Conservation (phyloP, 371 early-diverging fungal species). For the Catenaria anguillulae region DNA sequence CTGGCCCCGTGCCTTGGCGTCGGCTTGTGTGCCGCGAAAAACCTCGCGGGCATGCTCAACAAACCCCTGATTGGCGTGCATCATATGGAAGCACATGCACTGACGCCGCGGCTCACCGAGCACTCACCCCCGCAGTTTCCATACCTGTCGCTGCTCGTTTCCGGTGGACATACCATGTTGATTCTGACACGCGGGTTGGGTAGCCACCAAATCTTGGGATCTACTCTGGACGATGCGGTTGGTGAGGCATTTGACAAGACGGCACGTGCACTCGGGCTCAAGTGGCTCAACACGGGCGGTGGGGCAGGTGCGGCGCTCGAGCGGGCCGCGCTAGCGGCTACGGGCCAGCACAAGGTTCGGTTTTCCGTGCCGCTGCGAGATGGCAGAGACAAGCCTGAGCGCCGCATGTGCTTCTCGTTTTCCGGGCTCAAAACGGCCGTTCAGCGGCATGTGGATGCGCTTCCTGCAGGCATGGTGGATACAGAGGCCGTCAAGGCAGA, state of each 20-base stretch:
- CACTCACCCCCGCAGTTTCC: slow-evolving; percentile 32
- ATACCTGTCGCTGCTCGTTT: slow-evolving; percentile 55
- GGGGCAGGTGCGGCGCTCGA: slow-evolving; percentile 30
- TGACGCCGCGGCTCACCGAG: slow-evolving; percentile 44
- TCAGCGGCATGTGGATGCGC: neutral
- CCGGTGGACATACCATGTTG: slow-evolving; percentile 67
- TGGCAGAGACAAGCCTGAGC: slow-evolving; percentile 24
- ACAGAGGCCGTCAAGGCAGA: neutral
- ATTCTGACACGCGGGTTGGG: slow-evolving; percentile 47
- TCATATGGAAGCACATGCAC: slow-evolving; percentile 70
- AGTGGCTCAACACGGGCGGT: slow-evolving; percentile 56
- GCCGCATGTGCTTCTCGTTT: slow-evolving; percentile 51
- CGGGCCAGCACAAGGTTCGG: slow-evolving; percentile 23
- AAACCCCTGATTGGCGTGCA: slow-evolving; percentile 68
- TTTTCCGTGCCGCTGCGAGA: slow-evolving; percentile 54
- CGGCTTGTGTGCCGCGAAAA: slow-evolving; percentile 61
- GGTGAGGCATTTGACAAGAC: slow-evolving; percentile 75
- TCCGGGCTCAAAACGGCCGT: slow-evolving; percentile 60
- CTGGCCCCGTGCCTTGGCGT: slow-evolving; percentile 57
- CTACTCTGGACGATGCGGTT: slow-evolving; percentile 61
- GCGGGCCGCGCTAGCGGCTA: slow-evolving; percentile 13
- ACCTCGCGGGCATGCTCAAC: slow-evolving; percentile 51
- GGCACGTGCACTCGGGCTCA: slow-evolving; percentile 43
- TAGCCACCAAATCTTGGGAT: slow-evolving; percentile 44
- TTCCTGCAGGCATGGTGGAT: neutral